Percentiles rank a stretch among this genome's conserved stretches.
These are phyloP conservation scores for Neofusicoccum umdonicola DNA, from an alignment of 2,329 filamentous ascomycete species.

Conservation along the genomic window DNA sequence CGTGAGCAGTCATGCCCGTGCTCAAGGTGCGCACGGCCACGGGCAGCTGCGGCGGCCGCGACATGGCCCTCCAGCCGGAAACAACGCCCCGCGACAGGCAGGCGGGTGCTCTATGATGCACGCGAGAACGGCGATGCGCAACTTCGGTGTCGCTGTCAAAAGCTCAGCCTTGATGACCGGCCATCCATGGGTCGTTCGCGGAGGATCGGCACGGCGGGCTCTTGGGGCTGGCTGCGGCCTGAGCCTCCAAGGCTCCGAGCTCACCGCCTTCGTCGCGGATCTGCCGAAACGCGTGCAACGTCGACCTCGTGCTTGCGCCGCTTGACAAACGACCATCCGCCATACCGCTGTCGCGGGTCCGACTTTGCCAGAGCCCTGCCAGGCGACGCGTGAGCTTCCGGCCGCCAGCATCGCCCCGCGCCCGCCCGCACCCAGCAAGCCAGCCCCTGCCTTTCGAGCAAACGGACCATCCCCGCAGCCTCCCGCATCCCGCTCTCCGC, in stretches of 20 bases:
- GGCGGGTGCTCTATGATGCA: no score
- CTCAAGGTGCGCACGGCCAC: not conserved
- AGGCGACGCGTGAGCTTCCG: not conserved
- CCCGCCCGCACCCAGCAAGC: not conserved
- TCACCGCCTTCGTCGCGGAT: slow-evolving; percentile 8
- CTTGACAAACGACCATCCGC: slow-evolving; percentile 4
- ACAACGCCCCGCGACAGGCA: not conserved
- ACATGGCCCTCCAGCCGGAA: not conserved
- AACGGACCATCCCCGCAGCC: slow-evolving; percentile 14
- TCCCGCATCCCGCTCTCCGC: slow-evolving; percentile 3
- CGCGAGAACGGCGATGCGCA: no score
- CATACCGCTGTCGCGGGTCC: not conserved
- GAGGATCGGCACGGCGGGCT: not conserved
- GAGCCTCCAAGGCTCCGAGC: not conserved
- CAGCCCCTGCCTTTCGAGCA: not conserved
- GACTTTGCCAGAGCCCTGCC: not conserved
- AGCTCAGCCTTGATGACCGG: no score
- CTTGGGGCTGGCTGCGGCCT: not conserved
- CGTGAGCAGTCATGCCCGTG: not conserved
- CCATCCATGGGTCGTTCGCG: not conserved
- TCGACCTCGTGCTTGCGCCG: slow-evolving; percentile 12
- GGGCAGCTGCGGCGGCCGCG: not conserved
- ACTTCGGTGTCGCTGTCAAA: no score
- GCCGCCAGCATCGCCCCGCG: not conserved
- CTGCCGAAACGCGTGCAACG: slow-evolving; percentile 14